These are phyloP conservation scores for Mucor sp. DNA, from an alignment of 371 early-diverging fungal species.

Conservation along the genomic window DNA sequence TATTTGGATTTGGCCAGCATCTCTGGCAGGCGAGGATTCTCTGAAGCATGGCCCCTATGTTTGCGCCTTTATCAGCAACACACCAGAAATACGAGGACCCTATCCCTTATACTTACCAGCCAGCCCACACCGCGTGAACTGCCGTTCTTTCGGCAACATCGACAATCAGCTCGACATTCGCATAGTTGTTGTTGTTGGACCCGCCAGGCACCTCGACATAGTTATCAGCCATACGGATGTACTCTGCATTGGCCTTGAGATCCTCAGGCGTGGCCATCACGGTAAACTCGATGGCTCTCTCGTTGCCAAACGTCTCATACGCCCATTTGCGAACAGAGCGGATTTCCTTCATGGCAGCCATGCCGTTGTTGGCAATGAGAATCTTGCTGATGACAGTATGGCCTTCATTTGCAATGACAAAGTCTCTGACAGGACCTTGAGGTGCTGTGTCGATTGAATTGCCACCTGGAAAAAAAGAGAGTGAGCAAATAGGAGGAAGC, in stretches of 20 bases:
- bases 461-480: constrained; percentile 44
- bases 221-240: constrained; percentile 98
- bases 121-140: constrained; percentile 80
- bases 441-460: constrained; percentile 60
- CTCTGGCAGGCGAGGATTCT: constrained; percentile 96
- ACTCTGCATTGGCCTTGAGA: constrained; percentile 95
- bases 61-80: too few relatives aligned
- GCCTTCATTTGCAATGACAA: constrained; percentile 78
- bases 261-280: constrained; percentile 99
- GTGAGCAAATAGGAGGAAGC: background rate
- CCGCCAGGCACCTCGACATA: constrained; percentile 98
- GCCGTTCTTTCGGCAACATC: constrained; percentile 96
- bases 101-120: constrained; percentile 53
- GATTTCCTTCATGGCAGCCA: constrained; percentile 99
- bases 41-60: constrained; percentile 98
- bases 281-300: constrained; percentile 94
- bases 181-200: constrained; percentile 96
- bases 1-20: constrained; percentile 77
- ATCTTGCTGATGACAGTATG: constrained; percentile 89
- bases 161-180: constrained; percentile 96
- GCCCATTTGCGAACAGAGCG: constrained; percentile 98
- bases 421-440: constrained; percentile 66
- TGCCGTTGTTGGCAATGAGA: constrained; percentile 99
- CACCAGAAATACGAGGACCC: background rate
- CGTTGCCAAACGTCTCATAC: constrained; percentile 84